Evolutionary conservation across 2,329 filamentous ascomycete species (phyloP), one percentile per base, ranked within the genome.

Genomic region (Nothophaeocryptopus gaeumannii): DNA sequence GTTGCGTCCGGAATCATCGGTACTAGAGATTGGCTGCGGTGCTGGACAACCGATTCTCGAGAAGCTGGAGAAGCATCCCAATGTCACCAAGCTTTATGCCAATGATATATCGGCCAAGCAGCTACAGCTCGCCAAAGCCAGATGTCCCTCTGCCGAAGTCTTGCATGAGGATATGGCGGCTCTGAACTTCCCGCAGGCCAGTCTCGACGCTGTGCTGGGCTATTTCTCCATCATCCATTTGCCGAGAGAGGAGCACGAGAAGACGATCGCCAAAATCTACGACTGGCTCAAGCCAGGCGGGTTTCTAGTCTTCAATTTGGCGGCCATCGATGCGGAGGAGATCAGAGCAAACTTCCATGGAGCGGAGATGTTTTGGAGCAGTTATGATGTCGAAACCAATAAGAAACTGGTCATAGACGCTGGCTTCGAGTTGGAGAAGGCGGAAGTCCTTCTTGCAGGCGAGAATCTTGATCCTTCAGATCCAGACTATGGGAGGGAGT

Each of bases 1-100:
- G n/a, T 32, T 66, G 1, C 34, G 51, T 3, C 14, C 20, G 20
- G 20, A 26, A 26, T 26, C 20, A 7, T 26, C 20, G 20, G 20
- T 26, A 26, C 67, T 74, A 5, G 72, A 74, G 47, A 56, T 74
- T 31, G 71, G 72, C 44, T 73, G 70, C 46, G 71, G 72, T 29
- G 63, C 70, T 16, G 71, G 71, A 2, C 51, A 69, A 1, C 70
- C 71, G 8, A 49, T 56, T n/a, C 55, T 58, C 2, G 46, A 54
- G 11, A 53, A 57, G 34, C 58, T 67, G 14, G 49, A 61, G 26
- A 38, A 54, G 14, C 41, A 37, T 8, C 55, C 54, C 39, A 49
- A 49, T 9, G 33, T 42, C 39, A 11, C 26, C 3, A 39, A 12
- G 46, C 60, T 62, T 0, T 33, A 51, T 9, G 58, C 51, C 2